Evolutionary conservation across 495 filamentous ascomycete species (phyloP).

Genomic region (Hypoxylon fuscum): DNA sequence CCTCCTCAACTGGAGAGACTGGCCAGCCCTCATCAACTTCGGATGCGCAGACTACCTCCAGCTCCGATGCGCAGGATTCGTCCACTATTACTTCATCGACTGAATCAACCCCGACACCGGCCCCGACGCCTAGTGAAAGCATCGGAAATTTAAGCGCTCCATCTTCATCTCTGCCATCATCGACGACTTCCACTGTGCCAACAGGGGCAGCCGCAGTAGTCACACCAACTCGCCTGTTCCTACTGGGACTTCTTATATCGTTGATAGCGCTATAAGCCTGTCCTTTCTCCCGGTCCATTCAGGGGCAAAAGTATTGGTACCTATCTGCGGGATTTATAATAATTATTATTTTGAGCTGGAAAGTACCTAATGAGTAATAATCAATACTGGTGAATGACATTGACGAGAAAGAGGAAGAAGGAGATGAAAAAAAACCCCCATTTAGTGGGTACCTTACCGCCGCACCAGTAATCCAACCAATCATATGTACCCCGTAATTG

Average conservation of each 20-base stretch:
- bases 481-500: too few species aligned
- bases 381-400: too few species aligned
- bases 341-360: neutral
- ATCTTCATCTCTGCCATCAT: neutral
- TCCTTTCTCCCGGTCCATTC: neutral
- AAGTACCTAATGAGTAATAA: too few species aligned
- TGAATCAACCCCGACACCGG: neutral
- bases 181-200: neutral
- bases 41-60: neutral
- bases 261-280: constrained; percentile 7
- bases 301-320: neutral
- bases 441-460: too few species aligned
- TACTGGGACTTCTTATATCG: constrained; percentile 8
- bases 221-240: neutral
- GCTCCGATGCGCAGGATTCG: neutral
- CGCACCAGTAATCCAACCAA: too few species aligned
- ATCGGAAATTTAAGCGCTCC: neutral
- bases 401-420: too few species aligned
- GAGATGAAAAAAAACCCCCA: too few species aligned
- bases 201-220: neutral
- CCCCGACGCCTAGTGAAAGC: neutral
- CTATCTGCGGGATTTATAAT: neutral
- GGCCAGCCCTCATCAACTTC: neutral
- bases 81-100: constrained; percentile 1
- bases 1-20: constrained; percentile 12